These are phyloP conservation scores for Suillus bovinus DNA, from an alignment of 768 basidiomycete genomes.

Conservation along the genomic window DNA sequence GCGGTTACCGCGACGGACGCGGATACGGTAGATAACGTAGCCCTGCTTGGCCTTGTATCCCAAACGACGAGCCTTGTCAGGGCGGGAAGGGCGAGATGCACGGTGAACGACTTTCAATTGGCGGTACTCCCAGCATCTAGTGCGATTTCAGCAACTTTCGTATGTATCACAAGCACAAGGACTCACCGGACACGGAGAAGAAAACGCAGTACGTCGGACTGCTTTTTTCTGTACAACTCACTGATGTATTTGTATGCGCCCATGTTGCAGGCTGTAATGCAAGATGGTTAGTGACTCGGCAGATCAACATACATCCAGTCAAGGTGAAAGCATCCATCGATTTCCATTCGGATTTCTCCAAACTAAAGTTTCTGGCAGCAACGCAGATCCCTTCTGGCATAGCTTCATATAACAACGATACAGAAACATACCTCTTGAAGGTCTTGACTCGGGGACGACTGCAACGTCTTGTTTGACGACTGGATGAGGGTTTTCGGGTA, in stretches of 20 bases:
- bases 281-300: slow-evolving; percentile 21
- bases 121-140: slow-evolving; percentile 97
- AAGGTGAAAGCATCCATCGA: slow-evolving; percentile 19
- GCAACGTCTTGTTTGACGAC: slow-evolving; percentile 6
- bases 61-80: slow-evolving; percentile 97
- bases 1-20: slow-evolving; percentile 97
- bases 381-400: slow-evolving; percentile 1
- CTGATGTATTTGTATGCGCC: slow-evolving; percentile 96
- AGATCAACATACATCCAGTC: slow-evolving; percentile 3
- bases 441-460: slow-evolving; percentile 18
- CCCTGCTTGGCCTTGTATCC: slow-evolving; percentile 99
- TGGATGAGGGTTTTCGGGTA: slow-evolving; percentile 17
- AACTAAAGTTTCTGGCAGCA: not conserved
- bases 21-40: slow-evolving; percentile 95
- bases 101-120: slow-evolving; percentile 98
- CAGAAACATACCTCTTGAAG: slow-evolving; percentile 30
- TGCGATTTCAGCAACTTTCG: slow-evolving; percentile 11
- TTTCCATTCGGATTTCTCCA: slow-evolving; percentile 1
- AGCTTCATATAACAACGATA: slow-evolving; percentile 4
- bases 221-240: slow-evolving; percentile 98
- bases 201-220: slow-evolving; percentile 96
- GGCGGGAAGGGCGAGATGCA: slow-evolving; percentile 95
- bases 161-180: not conserved
- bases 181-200: slow-evolving; percentile 91
- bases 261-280: slow-evolving; percentile 58